A percentile compares a stretch with the other conserved stretches of the same genome.
Evolutionary conservation across 345 rosid species (phyloP).

Genomic region (Camelina sativa): DNA sequence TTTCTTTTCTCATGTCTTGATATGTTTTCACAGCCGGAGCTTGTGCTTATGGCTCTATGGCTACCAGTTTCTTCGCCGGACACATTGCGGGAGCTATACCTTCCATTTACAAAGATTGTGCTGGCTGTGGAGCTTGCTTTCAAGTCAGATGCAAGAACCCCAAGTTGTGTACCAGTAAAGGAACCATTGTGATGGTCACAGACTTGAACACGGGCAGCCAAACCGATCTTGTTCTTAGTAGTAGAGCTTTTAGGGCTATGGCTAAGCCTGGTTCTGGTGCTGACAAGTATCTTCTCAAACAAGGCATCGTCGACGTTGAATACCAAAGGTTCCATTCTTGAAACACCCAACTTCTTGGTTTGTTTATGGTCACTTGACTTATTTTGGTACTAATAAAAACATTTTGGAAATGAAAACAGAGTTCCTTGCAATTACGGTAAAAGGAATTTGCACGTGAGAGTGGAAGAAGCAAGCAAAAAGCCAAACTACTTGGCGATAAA

Average conservation of each 20-base stretch:
- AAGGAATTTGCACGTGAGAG: constrained; percentile 70
- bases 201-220: constrained; percentile 63
- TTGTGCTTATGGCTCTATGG: constrained; percentile 80
- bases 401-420: constrained; percentile 46
- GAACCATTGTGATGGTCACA: constrained; percentile 67
- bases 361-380: neutral
- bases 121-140: constrained; percentile 90
- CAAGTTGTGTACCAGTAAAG: constrained; percentile 60
- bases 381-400: neutral
- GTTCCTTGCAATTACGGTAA: constrained; percentile 77
- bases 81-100: constrained; percentile 69
- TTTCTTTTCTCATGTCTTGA: constrained; percentile 36
- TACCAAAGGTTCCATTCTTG: constrained; percentile 55
- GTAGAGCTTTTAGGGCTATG: constrained; percentile 83
- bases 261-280: constrained; percentile 55
- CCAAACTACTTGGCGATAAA: constrained; percentile 76
- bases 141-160: constrained; percentile 81
- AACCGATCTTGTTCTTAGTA: constrained; percentile 82
- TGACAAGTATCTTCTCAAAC: constrained; percentile 56
- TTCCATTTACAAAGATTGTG: constrained; percentile 78
- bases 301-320: constrained; percentile 65
- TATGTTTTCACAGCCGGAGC: constrained; percentile 67
- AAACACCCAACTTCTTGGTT: neutral
- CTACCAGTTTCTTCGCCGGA: constrained; percentile 63
- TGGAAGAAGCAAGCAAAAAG: constrained; percentile 83